Base-by-base conservation (phyloP, 148 eudicot genomes). In the Amaranthus cruentus region DNA sequence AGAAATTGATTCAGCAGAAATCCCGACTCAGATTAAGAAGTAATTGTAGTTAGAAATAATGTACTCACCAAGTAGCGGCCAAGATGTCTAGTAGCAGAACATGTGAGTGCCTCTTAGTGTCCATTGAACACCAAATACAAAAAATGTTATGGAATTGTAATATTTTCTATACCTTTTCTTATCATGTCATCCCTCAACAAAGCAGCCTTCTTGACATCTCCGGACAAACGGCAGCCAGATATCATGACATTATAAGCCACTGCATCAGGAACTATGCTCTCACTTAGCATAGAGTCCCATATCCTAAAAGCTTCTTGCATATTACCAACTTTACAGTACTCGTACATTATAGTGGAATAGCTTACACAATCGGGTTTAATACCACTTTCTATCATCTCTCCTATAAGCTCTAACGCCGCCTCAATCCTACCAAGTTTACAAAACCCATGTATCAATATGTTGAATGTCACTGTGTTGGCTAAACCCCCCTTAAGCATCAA, bases 341-440 rank as follows among this genome's bases (percentile, higher is more conserved):
- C 88, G 51, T 75, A 81, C 62, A 90, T 86, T 65, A 93, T 80
- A 51, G 93, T 88, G 7, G 96, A 93, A 76, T 90, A 93, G 76
- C 93, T 93, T 76, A 90, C 72, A 68, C 93, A 90, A 81, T 93
- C 92, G n/a, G 96, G 92, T 65, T 73, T 68, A n/a, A 90, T 77
- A 68, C 78, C 82, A 61, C 77, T 82, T 47, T 71, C 81, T 42
- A 71, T 72, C 98, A 93, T 93, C 76, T 87, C 86, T 44, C 12
- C 71, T 44, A 93, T 82, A 62, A 82, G 79, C 61, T 81, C 66
- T 38, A 73, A 66, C 77, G 98, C 98, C 70, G 86, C 87, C 70
- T 84, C 76, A 78, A 93, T 68, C 84, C 80, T 87, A 48, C 88
- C 93, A 79, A 80, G 52, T 86, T 87, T 87, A 82, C 96, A 90